Percentiles rank a stretch among this genome's conserved stretches.
phyloP scores from a whole-genome alignment of 2,329 filamentous ascomycete genomes.

The Eurotiales sp. region DNA sequence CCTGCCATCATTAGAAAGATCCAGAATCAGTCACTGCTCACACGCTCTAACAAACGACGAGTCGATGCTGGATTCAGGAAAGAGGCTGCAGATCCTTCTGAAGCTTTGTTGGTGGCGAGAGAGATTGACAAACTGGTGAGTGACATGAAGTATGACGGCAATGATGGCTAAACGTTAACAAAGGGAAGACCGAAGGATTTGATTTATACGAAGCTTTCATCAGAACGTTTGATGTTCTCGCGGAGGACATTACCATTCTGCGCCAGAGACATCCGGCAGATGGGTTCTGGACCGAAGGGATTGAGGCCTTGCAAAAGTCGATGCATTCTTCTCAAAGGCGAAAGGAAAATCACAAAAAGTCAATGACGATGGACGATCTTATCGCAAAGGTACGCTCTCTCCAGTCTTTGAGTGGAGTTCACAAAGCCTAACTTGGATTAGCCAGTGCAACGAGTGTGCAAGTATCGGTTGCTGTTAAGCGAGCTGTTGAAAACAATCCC shows the following conservation, averaged over 20 bases:
- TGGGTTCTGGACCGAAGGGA: constrained; percentile 76
- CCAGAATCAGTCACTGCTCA: constrained; percentile 27
- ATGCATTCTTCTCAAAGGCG: constrained; percentile 66
- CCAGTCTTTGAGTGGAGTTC: background rate
- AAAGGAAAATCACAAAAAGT: constrained; percentile 63
- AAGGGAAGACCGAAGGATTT: constrained; percentile 71
- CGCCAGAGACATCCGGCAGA: constrained; percentile 68
- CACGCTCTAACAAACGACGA: constrained; percentile 26
- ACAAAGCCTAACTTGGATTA: constrained; percentile 33
- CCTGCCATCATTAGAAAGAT: constrained; percentile 28
- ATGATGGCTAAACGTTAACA: constrained; percentile 42
- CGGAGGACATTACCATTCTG: constrained; percentile 68
- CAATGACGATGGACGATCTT: constrained; percentile 77
- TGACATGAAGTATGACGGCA: too few species aligned
- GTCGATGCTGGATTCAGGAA: constrained; percentile 29
- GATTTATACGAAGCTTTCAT: constrained; percentile 89
- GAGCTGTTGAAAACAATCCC: constrained; percentile 81
- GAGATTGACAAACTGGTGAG: constrained; percentile 53
- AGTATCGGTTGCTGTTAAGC: constrained; percentile 81
- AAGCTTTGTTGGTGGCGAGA: constrained; percentile 51
- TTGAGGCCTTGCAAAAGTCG: constrained; percentile 76
- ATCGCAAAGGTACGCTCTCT: constrained; percentile 70
- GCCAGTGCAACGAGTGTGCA: constrained; percentile 90
- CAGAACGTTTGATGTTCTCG: constrained; percentile 81
- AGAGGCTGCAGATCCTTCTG: constrained; percentile 49